These are phyloP conservation scores for Fusarium multiceps DNA, from an alignment of 2,329 filamentous ascomycete genomes.

Conservation along the genomic window DNA sequence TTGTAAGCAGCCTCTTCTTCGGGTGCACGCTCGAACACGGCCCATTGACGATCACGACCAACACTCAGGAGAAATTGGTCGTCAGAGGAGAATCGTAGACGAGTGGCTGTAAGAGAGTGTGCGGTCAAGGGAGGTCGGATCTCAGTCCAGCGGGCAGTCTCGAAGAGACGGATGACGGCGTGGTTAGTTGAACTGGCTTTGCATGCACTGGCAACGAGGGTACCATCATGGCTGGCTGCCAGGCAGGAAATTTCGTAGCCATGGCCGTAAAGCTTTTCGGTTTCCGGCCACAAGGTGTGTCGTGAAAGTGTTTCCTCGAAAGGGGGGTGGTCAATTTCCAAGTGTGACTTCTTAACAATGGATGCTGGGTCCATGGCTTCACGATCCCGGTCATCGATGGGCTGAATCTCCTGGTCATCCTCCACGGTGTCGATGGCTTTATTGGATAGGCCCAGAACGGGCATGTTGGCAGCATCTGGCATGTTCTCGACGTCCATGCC, in stretches of 20 bases:
- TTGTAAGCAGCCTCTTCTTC: conserved; percentile 60
- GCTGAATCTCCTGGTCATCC: conserved; percentile 59
- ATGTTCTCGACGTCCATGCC: conserved; percentile 58
- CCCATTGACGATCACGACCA: conserved; percentile 92
- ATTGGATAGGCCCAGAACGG: conserved; percentile 94
- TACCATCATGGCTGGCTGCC: conserved; percentile 78
- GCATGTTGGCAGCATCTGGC: conserved; percentile 92
- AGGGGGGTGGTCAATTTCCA: conserved; percentile 79
- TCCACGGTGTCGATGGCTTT: conserved; percentile 79
- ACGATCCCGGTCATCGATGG: conserved; percentile 60
- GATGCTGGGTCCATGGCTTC: conserved; percentile 67
- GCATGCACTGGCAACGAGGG: conserved; percentile 88
- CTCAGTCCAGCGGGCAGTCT: conserved; percentile 88
- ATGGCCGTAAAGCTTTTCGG: conserved; percentile 96
- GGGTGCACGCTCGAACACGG: conserved; percentile 73
- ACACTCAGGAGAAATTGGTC: conserved; percentile 85
- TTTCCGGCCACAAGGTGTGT: conserved; percentile 94
- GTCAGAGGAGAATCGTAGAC: conserved; percentile 81
- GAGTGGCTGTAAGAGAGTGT: conserved; percentile 87
- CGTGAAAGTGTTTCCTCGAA: conserved; percentile 90
- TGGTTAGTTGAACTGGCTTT: conserved; percentile 93
- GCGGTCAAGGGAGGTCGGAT: conserved; percentile 83
- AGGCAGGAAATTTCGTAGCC: conserved; percentile 96
- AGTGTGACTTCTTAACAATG: conserved; percentile 67
- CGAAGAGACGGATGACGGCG: conserved; percentile 91